Evolutionary conservation across 495 filamentous ascomycete genomes (phyloP).

Genomic region (Cercophora scortea): DNA sequence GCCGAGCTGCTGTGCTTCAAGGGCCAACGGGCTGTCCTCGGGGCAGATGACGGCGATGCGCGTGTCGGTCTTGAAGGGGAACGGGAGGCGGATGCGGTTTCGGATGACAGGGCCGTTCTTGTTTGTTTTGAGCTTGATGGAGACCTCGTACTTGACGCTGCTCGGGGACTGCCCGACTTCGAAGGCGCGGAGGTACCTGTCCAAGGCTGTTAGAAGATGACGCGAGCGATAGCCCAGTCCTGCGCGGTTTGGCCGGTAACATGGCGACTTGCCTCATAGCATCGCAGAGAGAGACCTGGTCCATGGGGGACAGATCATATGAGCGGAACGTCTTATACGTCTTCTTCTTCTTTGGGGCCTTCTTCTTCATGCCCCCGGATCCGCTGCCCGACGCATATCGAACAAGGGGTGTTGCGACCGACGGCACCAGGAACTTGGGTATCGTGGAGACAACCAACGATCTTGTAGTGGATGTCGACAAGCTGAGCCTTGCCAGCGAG

Average conservation of each 20-base stretch:
- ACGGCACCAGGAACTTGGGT: slow-evolving; percentile 35
- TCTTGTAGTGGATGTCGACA: slow-evolving; percentile 24
- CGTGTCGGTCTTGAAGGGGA: slow-evolving; percentile 77
- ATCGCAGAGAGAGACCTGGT: slow-evolving; percentile 77
- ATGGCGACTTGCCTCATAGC: slow-evolving; percentile 68
- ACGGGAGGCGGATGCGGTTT: slow-evolving; percentile 79
- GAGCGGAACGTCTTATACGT: slow-evolving; percentile 54
- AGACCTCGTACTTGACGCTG: slow-evolving; percentile 76
- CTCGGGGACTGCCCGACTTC: slow-evolving; percentile 78
- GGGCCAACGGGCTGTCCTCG: slow-evolving; percentile 58
- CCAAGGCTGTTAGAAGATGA: not conserved
- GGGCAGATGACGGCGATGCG: slow-evolving; percentile 84
- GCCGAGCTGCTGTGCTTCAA: slow-evolving; percentile 64
- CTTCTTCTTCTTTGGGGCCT: slow-evolving; percentile 47
- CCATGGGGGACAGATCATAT: slow-evolving; percentile 50
- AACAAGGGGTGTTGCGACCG: slow-evolving; percentile 21
- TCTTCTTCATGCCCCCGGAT: slow-evolving; percentile 30
- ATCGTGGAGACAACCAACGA: slow-evolving; percentile 26
- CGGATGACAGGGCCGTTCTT: slow-evolving; percentile 82
- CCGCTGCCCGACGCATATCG: slow-evolving; percentile 31
- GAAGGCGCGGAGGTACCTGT: slow-evolving; percentile 79
- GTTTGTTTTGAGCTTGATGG: slow-evolving; percentile 65
- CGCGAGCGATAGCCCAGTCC: not conserved
- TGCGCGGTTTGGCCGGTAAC: no score
- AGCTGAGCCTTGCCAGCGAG: slow-evolving; percentile 52